phyloP scores from a whole-genome alignment of 1,284 basidiomycete genomes.

The Tetrapyrgos nigripes region DNA sequence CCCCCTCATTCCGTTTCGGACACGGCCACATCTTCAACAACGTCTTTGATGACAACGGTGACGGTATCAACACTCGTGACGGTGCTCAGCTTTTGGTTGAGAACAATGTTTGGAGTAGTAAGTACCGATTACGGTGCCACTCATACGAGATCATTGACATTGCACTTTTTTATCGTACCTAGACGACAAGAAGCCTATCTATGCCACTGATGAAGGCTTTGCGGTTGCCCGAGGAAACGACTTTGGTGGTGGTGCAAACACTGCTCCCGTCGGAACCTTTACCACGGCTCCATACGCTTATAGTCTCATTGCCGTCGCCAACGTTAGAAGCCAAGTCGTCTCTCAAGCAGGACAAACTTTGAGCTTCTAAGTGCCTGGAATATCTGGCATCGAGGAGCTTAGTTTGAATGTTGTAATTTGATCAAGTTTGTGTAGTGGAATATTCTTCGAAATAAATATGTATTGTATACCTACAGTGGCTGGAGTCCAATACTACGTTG shows the following conservation, averaged over 20 bases:
- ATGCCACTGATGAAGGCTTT: conserved; percentile 48
- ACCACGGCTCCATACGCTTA: conserved; percentile 44
- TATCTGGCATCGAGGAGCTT: too few species aligned
- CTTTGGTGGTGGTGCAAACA: conserved; percentile 39
- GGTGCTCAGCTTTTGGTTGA: conserved; percentile 54
- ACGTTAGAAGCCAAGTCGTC: conserved; percentile 37
- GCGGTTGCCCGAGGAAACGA: conserved; percentile 44
- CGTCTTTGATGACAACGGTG: conserved; percentile 42
- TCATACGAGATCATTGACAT: not conserved
- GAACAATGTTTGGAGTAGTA: conserved; percentile 51
- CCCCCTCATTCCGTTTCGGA: conserved; percentile 22
- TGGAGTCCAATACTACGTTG: too few species aligned
- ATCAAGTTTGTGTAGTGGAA: too few species aligned
- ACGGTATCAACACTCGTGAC: conserved; percentile 57
- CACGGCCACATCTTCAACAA: conserved; percentile 56
- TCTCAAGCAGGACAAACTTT: conserved; percentile 45
- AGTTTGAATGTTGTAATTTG: too few species aligned
- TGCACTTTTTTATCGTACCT: not conserved
- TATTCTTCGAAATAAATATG: too few species aligned
- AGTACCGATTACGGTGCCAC: conserved; percentile 15
- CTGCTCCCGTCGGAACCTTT: conserved; percentile 43
- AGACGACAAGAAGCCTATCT: conserved; percentile 45
- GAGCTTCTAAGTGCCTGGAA: conserved; percentile 36
- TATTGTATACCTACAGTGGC: too few species aligned
- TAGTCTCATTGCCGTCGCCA: conserved; percentile 33